Base-by-base conservation (phyloP, 192 early-diverging fungal species). In the Linnemannia exigua region DNA sequence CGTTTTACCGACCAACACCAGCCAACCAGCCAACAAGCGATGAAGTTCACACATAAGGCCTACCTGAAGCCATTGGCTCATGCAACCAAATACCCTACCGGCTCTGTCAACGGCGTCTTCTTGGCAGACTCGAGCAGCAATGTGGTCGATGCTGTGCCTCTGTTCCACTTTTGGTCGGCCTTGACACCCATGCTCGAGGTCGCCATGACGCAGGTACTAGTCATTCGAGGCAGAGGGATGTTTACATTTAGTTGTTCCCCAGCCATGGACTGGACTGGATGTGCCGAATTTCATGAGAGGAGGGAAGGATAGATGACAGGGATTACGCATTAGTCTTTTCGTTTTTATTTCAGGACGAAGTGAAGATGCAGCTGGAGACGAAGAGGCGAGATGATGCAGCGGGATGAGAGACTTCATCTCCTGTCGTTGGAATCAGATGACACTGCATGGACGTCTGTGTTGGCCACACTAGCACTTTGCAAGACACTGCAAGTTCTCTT, bases 141-240 rank as follows among this genome's bases (percentile, higher is more conserved):
- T 16, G 58, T 94, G 9, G 86, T 89, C 51, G 95, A 95, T 87
- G 96, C 94, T 48, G 84, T 98, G 33, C 97, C 97, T 58, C 89
- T 97, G 22, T 92, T 95, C 72, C 97, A 98, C 90, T 92, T 94
- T 76, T 95, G 95, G 92, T 90, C 90, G 41, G 92, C 92, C 20
- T 89, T 97, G 77, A 91, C 96, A 1, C 95, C 96, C 67, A 95
- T 96, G 93, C 89, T 96, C 16, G 96, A 97, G 85, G 90, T 95
- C 9, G 96, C 97, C 37, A 87, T 97, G 75, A 94, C 96, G 70
- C 96, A 96, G 91, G 95, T 94, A 89, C 48, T n/a, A 44, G 41
- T 9, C 9, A 44, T n/a, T n/a, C n/a, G n/a, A n/a, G n/a, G n/a
- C n/a, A n/a, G n/a, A n/a, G n/a, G 41, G 41, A 44, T 6, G 41